Percentiles rank a stretch among this genome's conserved stretches.
Evolutionary conservation across 352 stramenopile genomes (phyloP).

Genomic region (Elongisporangium senticosum): DNA sequence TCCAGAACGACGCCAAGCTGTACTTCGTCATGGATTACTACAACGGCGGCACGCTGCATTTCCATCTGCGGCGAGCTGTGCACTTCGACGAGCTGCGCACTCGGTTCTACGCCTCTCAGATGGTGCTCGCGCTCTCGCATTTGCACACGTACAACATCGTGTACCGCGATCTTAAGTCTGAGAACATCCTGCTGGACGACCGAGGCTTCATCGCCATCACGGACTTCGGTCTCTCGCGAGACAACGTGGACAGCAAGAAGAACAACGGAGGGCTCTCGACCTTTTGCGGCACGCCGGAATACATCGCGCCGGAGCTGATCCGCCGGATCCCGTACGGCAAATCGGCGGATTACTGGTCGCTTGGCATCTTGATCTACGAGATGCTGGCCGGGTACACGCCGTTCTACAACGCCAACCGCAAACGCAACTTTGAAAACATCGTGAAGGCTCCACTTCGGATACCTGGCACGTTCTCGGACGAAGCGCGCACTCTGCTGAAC

Average conservation of each 20-base stretch:
- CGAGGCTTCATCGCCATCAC: slow-evolving; percentile 83
- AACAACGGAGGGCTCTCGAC: slow-evolving; percentile 45
- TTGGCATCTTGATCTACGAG: slow-evolving; percentile 82
- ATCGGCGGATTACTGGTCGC: slow-evolving; percentile 85
- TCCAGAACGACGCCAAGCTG: slow-evolving; percentile 80
- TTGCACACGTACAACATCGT: slow-evolving; percentile 84
- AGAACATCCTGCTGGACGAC: slow-evolving; percentile 85
- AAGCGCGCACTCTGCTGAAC: slow-evolving; percentile 68
- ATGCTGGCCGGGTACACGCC: slow-evolving; percentile 78
- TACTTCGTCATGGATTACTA: slow-evolving; percentile 91
- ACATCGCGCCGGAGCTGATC: slow-evolving; percentile 80
- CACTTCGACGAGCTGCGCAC: slow-evolving; percentile 67
- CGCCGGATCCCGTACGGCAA: slow-evolving; percentile 67
- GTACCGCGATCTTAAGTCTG: slow-evolving; percentile 83
- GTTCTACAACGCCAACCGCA: slow-evolving; percentile 72
- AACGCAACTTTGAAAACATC: slow-evolving; percentile 88
- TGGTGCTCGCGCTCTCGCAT: slow-evolving; percentile 75
- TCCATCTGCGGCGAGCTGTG: slow-evolving; percentile 64
- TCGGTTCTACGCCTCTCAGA: slow-evolving; percentile 76
- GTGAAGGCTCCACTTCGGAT: slow-evolving; percentile 67
- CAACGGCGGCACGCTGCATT: slow-evolving; percentile 80
- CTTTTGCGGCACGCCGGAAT: slow-evolving; percentile 82
- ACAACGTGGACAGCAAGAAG: slow-evolving; percentile 73
- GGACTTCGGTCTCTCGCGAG: slow-evolving; percentile 83
- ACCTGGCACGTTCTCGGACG: slow-evolving; percentile 68